phyloP scores from a whole-genome alignment of 169 alveolate species.

The Plasmodium adleri region DNA sequence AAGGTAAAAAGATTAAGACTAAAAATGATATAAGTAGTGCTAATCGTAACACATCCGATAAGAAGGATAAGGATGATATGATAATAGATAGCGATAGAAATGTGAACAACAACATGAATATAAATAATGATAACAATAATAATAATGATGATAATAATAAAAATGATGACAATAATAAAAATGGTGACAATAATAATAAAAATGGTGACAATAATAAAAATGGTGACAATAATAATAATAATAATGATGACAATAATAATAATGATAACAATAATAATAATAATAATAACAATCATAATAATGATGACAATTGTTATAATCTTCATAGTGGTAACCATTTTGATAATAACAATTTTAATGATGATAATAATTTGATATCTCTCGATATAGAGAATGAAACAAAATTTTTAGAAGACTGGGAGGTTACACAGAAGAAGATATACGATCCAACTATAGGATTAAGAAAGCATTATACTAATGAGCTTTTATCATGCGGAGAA shows the following conservation, averaged over 20 bases:
- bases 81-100: not conserved
- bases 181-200: not conserved
- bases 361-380: not conserved
- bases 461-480: conserved; percentile 66
- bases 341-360: too few species aligned
- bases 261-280: not conserved
- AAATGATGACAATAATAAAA: not conserved
- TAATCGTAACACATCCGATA: not conserved
- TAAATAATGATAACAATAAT: not conserved
- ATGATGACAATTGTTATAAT: not conserved
- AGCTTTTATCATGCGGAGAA: conserved; percentile 73
- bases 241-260: not conserved
- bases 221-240: not conserved
- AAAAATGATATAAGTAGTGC: not conserved
- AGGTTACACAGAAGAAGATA: conserved; percentile 18
- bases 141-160: not conserved
- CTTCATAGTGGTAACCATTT: not conserved
- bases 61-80: not conserved
- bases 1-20: not conserved
- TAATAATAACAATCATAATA: not conserved
- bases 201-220: not conserved
- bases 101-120: not conserved
- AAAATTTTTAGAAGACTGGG: conserved; percentile 68
- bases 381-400: conserved; percentile 23
- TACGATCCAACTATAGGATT: conserved; percentile 71